These are phyloP conservation scores for Neopestalotiopsis clavispora DNA, from an alignment of 2,329 filamentous ascomycete genomes.

Conservation along the genomic window DNA sequence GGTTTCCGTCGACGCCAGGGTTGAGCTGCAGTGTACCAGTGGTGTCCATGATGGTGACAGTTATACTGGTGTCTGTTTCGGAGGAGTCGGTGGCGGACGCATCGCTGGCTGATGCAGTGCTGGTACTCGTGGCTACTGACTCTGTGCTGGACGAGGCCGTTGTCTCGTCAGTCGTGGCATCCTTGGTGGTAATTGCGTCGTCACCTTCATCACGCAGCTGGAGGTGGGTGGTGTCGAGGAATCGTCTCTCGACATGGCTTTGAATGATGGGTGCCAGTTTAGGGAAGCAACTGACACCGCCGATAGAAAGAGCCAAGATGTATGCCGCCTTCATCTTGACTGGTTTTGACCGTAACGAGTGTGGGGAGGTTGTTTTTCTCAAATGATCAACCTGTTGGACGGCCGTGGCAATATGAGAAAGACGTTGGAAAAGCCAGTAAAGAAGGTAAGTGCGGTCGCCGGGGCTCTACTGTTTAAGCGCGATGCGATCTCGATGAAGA, in stretches of 20 bases:
- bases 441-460: not conserved
- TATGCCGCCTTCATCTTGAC: conserved; percentile 6
- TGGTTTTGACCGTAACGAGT: not conserved
- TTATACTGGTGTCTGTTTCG: not conserved
- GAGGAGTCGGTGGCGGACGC: not conserved
- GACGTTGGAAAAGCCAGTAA: not conserved
- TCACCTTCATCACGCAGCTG: conserved; percentile 5
- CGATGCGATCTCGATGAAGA: not conserved
- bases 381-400: not conserved
- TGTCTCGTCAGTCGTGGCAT: not conserved
- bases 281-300: conserved; percentile 3
- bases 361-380: not conserved
- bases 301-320: not conserved
- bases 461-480: not conserved
- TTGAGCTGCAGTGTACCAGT: conserved; percentile 7
- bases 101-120: not conserved
- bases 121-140: not conserved
- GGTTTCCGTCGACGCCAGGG: conserved; percentile 8
- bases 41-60: conserved; percentile 5
- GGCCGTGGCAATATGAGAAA: not conserved
- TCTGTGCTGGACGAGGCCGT: not conserved
- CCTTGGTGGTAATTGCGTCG: not conserved
- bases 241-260: not conserved
- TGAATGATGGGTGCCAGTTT: conserved; percentile 4
- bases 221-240: not conserved